A percentile compares a stretch with the other conserved stretches of the same genome.
Conservation (phyloP, 371 early-diverging fungal genomes). For the Syncephalastrum monosporum region DNA sequence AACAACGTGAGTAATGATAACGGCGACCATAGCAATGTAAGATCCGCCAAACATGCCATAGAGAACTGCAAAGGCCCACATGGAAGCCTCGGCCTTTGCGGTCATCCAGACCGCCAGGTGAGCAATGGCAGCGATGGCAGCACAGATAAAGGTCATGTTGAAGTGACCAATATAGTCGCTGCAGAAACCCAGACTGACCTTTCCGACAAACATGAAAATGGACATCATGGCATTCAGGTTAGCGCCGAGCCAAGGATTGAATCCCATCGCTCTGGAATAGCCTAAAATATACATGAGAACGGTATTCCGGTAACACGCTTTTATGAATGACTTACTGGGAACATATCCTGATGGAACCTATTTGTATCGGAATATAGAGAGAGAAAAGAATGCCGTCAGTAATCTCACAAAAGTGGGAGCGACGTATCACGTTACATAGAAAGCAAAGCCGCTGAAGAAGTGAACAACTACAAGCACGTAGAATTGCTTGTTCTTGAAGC, state of each 20-base stretch:
- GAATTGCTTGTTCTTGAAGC: conserved; percentile 35
- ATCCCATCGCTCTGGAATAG: conserved; percentile 32
- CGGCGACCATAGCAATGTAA: conserved; percentile 31
- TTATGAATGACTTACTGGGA: conserved; percentile 18
- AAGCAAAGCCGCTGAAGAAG: conserved; percentile 40
- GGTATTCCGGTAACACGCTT: neutral
- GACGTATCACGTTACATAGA: conserved; percentile 29
- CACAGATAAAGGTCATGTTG: conserved; percentile 51
- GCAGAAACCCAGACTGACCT: conserved; percentile 41
- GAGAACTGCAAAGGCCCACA: conserved; percentile 35
- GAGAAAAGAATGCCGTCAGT: conserved; percentile 1
- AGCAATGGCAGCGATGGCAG: conserved; percentile 43
- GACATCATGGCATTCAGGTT: conserved; percentile 50
- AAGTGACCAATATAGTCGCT: conserved; percentile 60
- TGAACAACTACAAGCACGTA: conserved; percentile 29
- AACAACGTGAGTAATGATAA: neutral
- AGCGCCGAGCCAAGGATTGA: conserved; percentile 32
- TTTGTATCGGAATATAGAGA: neutral
- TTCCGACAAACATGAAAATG: conserved; percentile 48
- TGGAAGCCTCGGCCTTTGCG: conserved; percentile 28
- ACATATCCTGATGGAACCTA: conserved; percentile 11
- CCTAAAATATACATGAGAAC: conserved; percentile 17
- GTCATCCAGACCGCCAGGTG: conserved; percentile 35
- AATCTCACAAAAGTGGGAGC: conserved; percentile 15
- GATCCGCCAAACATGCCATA: conserved; percentile 59